phyloP scores from a whole-genome alignment of 1,139 yeast species.

The Debaryomycetaceae sp. region DNA sequence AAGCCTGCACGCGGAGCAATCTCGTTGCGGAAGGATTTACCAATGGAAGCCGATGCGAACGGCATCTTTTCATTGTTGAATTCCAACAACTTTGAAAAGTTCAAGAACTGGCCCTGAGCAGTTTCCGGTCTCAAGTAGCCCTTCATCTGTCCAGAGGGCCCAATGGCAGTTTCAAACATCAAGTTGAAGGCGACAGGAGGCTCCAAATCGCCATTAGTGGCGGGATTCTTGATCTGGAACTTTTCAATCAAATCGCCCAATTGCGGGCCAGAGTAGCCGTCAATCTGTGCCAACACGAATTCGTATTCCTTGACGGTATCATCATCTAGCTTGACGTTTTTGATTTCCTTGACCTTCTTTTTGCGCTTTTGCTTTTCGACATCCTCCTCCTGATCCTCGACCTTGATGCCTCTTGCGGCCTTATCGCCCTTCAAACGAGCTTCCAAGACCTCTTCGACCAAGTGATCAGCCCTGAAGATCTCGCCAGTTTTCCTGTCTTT shows the following conservation, averaged over 20 bases:
- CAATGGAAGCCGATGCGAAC: constrained; percentile 96
- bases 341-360: constrained; percentile 94
- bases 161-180: constrained; percentile 98
- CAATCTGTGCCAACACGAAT: constrained; percentile 80
- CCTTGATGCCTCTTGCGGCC: constrained; percentile 76
- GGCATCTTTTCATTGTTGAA: constrained; percentile 97
- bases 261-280: constrained; percentile 87
- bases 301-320: constrained; percentile 71
- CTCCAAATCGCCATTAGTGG: constrained; percentile 74
- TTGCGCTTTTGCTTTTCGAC: constrained; percentile 77
- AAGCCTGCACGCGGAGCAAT: constrained; percentile 97
- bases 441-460: constrained; percentile 95
- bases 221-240: constrained; percentile 82
- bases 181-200: constrained; percentile 92
- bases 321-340: constrained; percentile 80
- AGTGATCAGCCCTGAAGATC: constrained; percentile 96
- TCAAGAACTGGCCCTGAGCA: constrained; percentile 98
- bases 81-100: constrained; percentile 86
- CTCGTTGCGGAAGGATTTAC: constrained; percentile 97
- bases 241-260: constrained; percentile 80
- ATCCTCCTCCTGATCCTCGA: constrained; percentile 44
- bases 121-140: constrained; percentile 98
- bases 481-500: constrained; percentile 93
- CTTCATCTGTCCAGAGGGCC: constrained; percentile 93
- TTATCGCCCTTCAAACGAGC: constrained; percentile 92